These are phyloP conservation scores for Hypoxylon sp. DNA, from an alignment of 2,329 filamentous ascomycete species.

Conservation along the genomic window DNA sequence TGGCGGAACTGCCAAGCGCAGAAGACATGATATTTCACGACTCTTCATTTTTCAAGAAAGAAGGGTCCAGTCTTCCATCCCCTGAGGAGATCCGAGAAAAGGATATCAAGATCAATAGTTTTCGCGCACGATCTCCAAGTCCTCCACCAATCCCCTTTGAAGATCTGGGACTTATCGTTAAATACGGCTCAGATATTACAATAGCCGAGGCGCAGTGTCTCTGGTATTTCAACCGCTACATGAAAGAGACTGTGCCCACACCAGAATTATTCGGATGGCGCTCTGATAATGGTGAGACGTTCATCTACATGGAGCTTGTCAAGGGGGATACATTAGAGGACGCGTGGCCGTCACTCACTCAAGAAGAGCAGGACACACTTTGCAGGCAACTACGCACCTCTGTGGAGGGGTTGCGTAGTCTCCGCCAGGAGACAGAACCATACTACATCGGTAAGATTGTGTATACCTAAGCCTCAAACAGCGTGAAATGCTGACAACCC, in stretches of 20 bases:
- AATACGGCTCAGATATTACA: slow-evolving; percentile 38
- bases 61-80: slow-evolving; percentile 15
- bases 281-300: slow-evolving; percentile 34
- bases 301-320: slow-evolving; percentile 42
- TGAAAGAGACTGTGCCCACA: slow-evolving; percentile 35
- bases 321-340: slow-evolving; percentile 34
- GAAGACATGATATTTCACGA: slow-evolving; percentile 27
- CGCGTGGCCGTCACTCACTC: slow-evolving; percentile 26
- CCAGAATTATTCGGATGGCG: slow-evolving; percentile 38
- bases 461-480: neutral
- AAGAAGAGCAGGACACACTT: slow-evolving; percentile 31
- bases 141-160: slow-evolving; percentile 32
- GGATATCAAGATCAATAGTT: slow-evolving; percentile 21
- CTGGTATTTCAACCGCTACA: slow-evolving; percentile 33
- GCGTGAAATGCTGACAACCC: slow-evolving; percentile 20
- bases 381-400: slow-evolving; percentile 30
- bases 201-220: slow-evolving; percentile 42
- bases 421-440: slow-evolving; percentile 35
- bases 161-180: slow-evolving; percentile 37
- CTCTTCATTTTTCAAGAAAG: slow-evolving; percentile 18
- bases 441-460: slow-evolving; percentile 31
- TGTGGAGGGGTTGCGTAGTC: slow-evolving; percentile 32
- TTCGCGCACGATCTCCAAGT: slow-evolving; percentile 17
- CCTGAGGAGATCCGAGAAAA: slow-evolving; percentile 24
- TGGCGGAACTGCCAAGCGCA: slow-evolving; percentile 21